These are phyloP conservation scores for Penicillium parvum DNA, from an alignment of 495 filamentous ascomycete species.

Conservation along the genomic window DNA sequence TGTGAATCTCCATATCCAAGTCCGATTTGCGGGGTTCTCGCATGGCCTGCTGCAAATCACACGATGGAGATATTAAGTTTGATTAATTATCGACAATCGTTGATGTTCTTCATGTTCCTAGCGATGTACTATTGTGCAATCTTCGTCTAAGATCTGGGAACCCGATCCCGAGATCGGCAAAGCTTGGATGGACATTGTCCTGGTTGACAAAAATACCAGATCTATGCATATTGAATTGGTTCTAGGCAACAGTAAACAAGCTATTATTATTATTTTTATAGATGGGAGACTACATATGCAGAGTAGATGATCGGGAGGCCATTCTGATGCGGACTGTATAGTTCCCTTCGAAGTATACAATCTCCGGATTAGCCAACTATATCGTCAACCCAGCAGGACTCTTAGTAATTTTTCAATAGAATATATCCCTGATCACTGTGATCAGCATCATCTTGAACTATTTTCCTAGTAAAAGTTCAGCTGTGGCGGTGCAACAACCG, in stretches of 20 bases:
- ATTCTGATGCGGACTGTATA: no score
- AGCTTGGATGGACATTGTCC: background rate
- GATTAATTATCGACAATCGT: background rate
- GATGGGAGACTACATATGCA: no score
- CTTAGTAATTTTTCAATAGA: no score
- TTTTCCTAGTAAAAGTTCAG: background rate
- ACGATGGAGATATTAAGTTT: background rate
- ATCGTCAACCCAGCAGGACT: no score
- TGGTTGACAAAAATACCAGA: background rate
- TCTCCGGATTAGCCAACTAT: no score
- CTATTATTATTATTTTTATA: no score
- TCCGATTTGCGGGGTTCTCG: background rate
- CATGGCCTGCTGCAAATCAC: slow-evolving; percentile 1
- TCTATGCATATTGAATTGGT: background rate
- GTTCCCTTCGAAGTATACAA: no score
- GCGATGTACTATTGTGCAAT: background rate
- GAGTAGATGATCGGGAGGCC: no score
- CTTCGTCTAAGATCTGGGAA: background rate
- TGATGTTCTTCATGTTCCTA: background rate
- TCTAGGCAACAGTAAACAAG: no score
- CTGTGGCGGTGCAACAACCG: slow-evolving; percentile 17
- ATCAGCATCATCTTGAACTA: background rate
- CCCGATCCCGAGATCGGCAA: slow-evolving; percentile 1
- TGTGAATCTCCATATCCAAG: slow-evolving; percentile 1
- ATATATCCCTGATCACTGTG: no score